Evolutionary conservation across 768 basidiomycete genomes (phyloP).

Genomic region (Rhodotorula babjevae): DNA sequence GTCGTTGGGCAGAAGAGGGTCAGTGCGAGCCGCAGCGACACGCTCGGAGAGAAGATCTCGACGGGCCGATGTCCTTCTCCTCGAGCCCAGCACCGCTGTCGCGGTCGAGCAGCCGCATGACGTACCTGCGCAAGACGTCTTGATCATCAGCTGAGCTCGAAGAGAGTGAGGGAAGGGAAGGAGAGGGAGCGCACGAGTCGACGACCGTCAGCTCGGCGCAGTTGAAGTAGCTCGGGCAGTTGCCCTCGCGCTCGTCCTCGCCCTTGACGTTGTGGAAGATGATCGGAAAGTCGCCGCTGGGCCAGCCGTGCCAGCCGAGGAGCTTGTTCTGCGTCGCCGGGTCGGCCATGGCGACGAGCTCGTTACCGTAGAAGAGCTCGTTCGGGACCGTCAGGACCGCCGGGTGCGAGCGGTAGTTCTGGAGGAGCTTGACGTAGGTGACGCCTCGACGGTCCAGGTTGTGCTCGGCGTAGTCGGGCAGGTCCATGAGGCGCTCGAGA

Average conservation of each 20-base stretch:
- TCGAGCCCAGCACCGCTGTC: not conserved
- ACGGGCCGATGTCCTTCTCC: slow-evolving; percentile 23
- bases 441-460: not conserved
- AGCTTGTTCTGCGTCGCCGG: slow-evolving; percentile 3
- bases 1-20: not conserved
- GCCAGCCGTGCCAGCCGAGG: slow-evolving; percentile 42
- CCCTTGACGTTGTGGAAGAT: slow-evolving; percentile 43
- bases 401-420: slow-evolving; percentile 47
- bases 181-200: slow-evolving; percentile 1
- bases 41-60: not conserved
- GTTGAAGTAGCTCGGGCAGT: slow-evolving; percentile 46
- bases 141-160: too few species aligned
- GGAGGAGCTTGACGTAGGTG: slow-evolving; percentile 28
- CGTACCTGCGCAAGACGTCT: too few species aligned
- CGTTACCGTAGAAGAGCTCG: slow-evolving; percentile 46
- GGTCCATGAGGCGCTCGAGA: slow-evolving; percentile 46
- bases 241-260: slow-evolving; percentile 45
- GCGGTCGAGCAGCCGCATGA: not conserved
- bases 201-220: slow-evolving; percentile 39
- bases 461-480: slow-evolving; percentile 39
- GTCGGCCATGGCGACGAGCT: slow-evolving; percentile 41
- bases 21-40: not conserved
- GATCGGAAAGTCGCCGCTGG: slow-evolving; percentile 43
- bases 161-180: too few species aligned
- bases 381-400: slow-evolving; percentile 46